These are phyloP conservation scores for Aspergillus leporis DNA, from an alignment of 495 filamentous ascomycete species.

Conservation along the genomic window DNA sequence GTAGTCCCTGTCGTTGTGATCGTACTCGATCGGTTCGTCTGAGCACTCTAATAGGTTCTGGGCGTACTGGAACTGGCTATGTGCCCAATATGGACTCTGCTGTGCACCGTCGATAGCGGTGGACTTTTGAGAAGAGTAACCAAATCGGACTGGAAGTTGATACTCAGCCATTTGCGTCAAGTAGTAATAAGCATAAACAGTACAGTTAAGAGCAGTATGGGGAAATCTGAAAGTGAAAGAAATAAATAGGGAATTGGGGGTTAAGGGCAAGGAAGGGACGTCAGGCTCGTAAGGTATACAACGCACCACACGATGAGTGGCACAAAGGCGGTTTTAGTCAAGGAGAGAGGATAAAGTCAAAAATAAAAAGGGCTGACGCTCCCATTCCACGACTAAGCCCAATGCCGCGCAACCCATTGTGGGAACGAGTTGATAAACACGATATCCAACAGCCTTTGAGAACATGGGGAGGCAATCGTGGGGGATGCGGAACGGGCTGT, in stretches of 20 bases:
- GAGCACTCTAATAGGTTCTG: constrained; percentile 43
- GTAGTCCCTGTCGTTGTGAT: constrained; percentile 48
- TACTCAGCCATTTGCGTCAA: constrained; percentile 27
- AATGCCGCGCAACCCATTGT: constrained; percentile 15
- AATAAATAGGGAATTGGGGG: too few species aligned
- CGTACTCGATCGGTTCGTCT: constrained; percentile 49
- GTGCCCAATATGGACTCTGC: constrained; percentile 47
- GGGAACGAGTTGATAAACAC: constrained; percentile 3
- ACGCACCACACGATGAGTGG: not conserved
- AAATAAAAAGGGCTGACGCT: constrained; percentile 2
- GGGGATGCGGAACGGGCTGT: constrained; percentile 11
- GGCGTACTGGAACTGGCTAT: constrained; percentile 38
- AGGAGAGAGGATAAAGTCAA: not conserved
- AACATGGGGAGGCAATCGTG: constrained; percentile 17
- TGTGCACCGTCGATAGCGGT: constrained; percentile 15
- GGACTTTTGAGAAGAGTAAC: constrained; percentile 13
- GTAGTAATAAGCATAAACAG: not conserved
- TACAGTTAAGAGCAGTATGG: not conserved
- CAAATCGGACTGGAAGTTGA: constrained; percentile 24
- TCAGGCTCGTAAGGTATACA: not conserved
- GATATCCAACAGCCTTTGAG: constrained; percentile 1
- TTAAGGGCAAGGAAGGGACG: not conserved
- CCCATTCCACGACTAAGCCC: constrained; percentile 10
- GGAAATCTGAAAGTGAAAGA: not conserved
- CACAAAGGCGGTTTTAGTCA: not conserved